phyloP scores from a whole-genome alignment of 2,329 filamentous ascomycete species.

The Thelonectria rubi region DNA sequence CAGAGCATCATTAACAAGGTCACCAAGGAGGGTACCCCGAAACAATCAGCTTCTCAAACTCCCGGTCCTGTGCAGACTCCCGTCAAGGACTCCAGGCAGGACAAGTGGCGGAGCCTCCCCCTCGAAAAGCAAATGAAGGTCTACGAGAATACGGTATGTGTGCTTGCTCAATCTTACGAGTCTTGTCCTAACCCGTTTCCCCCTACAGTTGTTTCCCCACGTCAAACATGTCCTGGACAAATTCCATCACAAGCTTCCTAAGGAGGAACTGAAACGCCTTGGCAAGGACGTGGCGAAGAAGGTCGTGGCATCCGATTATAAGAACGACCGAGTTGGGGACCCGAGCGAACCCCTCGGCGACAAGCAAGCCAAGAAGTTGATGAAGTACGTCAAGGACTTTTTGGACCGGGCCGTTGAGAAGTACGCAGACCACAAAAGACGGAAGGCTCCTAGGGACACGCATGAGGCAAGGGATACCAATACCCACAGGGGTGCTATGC shows the following conservation, averaged over 20 bases:
- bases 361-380: slow-evolving; percentile 84
- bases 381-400: slow-evolving; percentile 83
- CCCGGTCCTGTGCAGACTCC: slow-evolving; percentile 68
- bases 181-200: slow-evolving; percentile 24
- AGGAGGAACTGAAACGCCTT: slow-evolving; percentile 74
- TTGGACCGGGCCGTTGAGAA: slow-evolving; percentile 87
- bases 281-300: slow-evolving; percentile 81
- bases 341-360: slow-evolving; percentile 75
- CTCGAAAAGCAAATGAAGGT: slow-evolving; percentile 93
- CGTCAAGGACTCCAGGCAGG: slow-evolving; percentile 67
- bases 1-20: slow-evolving; percentile 89
- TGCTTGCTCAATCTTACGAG: background rate
- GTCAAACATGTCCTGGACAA: slow-evolving; percentile 88
- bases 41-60: slow-evolving; percentile 66
- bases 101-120: slow-evolving; percentile 75
- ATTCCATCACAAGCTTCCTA: slow-evolving; percentile 86
- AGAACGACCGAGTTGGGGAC: slow-evolving; percentile 85
- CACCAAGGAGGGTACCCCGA: slow-evolving; percentile 70
- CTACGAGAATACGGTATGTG: slow-evolving; percentile 88
- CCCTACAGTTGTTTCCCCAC: slow-evolving; percentile 77
- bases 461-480: slow-evolving; percentile 36
- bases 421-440: slow-evolving; percentile 73
- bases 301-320: slow-evolving; percentile 90
- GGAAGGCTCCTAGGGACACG: slow-evolving; percentile 58
- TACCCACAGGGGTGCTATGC: slow-evolving; percentile 19